Percentiles rank a stretch among this genome's conserved stretches.
phyloP scores from a whole-genome alignment of 192 early-diverging fungal genomes.

The Thoreauomyces humboldtii region DNA sequence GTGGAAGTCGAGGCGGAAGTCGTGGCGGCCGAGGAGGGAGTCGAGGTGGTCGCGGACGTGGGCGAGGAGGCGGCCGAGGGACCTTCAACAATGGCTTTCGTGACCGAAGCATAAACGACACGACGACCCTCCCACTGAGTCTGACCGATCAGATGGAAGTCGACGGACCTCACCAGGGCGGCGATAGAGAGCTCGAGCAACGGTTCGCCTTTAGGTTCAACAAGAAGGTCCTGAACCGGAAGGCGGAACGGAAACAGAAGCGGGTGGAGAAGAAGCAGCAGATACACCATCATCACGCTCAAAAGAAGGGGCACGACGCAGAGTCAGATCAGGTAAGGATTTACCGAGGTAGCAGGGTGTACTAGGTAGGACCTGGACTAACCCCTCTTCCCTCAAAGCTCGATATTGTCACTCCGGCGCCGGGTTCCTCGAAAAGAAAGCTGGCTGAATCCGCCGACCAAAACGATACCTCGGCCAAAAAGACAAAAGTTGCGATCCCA shows the following conservation, averaged over 20 bases:
- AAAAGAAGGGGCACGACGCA: conserved; percentile 19
- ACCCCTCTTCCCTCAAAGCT: too few species aligned
- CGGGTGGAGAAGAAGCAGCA: conserved; percentile 31
- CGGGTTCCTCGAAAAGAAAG: too few species aligned
- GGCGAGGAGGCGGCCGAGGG: neutral
- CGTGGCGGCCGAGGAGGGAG: neutral
- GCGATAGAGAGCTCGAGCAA: conserved; percentile 8
- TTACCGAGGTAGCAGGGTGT: too few species aligned
- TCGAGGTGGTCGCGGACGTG: conserved; percentile 6
- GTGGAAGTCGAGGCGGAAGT: conserved; percentile 4
- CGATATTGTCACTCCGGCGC: too few species aligned
- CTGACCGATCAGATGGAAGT: neutral
- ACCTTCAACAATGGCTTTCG: neutral
- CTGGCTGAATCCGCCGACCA: too few species aligned
- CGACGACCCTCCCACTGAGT: conserved; percentile 8
- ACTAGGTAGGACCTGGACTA: too few species aligned
- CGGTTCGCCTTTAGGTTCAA: conserved; percentile 32
- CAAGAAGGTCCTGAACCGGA: conserved; percentile 27
- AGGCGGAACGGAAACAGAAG: conserved; percentile 31
- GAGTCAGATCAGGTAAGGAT: too few species aligned
- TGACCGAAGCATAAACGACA: conserved; percentile 13
- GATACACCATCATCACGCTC: conserved; percentile 10
- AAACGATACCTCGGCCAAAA: too few species aligned
- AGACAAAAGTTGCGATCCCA: neutral
- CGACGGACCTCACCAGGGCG: neutral